Percentiles rank a stretch among this genome's conserved stretches.
phyloP scores from a whole-genome alignment of 2,329 filamentous ascomycete genomes.

The Trichoderma atroviride region DNA sequence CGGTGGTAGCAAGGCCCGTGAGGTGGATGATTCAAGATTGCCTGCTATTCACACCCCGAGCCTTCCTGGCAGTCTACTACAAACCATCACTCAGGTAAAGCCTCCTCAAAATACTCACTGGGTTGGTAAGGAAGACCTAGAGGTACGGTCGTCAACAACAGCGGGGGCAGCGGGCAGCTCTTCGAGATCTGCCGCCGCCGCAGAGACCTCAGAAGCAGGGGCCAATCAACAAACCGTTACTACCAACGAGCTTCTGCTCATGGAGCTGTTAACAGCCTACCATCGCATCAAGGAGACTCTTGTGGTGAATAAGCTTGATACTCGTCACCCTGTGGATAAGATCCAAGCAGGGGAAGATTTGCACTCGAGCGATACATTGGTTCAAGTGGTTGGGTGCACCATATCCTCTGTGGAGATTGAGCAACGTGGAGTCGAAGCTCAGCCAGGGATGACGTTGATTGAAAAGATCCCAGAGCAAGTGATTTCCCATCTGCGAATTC shows the following conservation, averaged over 20 bases:
- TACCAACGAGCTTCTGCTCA: slow-evolving; percentile 37
- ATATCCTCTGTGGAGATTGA: slow-evolving; percentile 90
- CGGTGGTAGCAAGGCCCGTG: slow-evolving; percentile 44
- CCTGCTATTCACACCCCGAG: slow-evolving; percentile 42
- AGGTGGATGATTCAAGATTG: slow-evolving; percentile 37
- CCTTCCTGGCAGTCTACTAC: slow-evolving; percentile 43
- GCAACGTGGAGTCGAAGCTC: slow-evolving; percentile 79
- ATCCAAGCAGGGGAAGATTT: slow-evolving; percentile 48
- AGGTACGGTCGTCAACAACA: slow-evolving; percentile 35
- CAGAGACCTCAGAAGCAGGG: slow-evolving; percentile 34
- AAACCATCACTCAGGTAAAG: slow-evolving; percentile 43
- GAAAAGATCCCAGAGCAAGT: slow-evolving; percentile 83
- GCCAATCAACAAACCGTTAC: slow-evolving; percentile 28
- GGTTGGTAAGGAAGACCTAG: slow-evolving; percentile 44
- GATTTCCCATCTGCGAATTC: slow-evolving; percentile 82
- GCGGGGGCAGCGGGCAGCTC: slow-evolving; percentile 49
- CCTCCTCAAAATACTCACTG: slow-evolving; percentile 46
- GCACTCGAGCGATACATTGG: slow-evolving; percentile 60
- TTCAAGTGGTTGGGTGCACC: slow-evolving; percentile 74
- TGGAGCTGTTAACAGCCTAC: slow-evolving; percentile 64
- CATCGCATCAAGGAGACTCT: slow-evolving; percentile 62
- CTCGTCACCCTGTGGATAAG: slow-evolving; percentile 41
- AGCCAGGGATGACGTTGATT: slow-evolving; percentile 73
- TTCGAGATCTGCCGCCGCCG: slow-evolving; percentile 41
- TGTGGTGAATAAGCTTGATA: slow-evolving; percentile 55